A percentile compares a stretch with the other conserved stretches of the same genome.
These are phyloP conservation scores for Berberis thunbergii DNA, from an alignment of 164 flowering plant species.

Conservation along the genomic window DNA sequence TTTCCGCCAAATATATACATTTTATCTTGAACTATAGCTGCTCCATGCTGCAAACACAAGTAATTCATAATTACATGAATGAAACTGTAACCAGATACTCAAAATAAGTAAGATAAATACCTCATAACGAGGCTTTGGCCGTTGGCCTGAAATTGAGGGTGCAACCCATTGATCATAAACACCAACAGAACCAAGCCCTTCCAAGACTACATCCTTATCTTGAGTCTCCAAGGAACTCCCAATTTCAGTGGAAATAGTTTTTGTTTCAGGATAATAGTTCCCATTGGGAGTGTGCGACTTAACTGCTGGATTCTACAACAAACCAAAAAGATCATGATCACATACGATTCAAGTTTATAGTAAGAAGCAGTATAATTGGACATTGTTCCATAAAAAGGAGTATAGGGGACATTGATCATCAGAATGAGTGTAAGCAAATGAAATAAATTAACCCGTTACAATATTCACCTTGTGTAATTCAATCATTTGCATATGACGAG, in stretches of 20 bases:
- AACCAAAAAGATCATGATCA: neutral
- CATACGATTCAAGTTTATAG: too few relatives aligned
- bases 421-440: too few relatives aligned
- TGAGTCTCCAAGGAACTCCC: conserved; percentile 52
- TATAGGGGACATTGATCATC: too few relatives aligned
- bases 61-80: neutral
- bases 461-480: too few relatives aligned
- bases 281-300: conserved; percentile 58
- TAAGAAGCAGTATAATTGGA: too few relatives aligned
- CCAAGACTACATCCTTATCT: conserved; percentile 84
- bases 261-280: conserved; percentile 47
- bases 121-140: conserved; percentile 65
- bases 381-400: too few relatives aligned
- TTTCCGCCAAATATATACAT: conserved; percentile 98
- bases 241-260: conserved; percentile 62
- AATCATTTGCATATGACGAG: too few relatives aligned
- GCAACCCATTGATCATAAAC: conserved; percentile 90
- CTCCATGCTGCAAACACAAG: conserved; percentile 68
- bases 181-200: conserved; percentile 58
- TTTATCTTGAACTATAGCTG: conserved; percentile 78
- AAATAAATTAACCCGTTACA: too few relatives aligned
- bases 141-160: conserved; percentile 75
- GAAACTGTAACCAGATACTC: neutral
- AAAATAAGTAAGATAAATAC: conserved; percentile 21
- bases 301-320: conserved; percentile 38